phyloP scores from a whole-genome alignment of 805 yeast genomes.

The Kuraishia piskuri region DNA sequence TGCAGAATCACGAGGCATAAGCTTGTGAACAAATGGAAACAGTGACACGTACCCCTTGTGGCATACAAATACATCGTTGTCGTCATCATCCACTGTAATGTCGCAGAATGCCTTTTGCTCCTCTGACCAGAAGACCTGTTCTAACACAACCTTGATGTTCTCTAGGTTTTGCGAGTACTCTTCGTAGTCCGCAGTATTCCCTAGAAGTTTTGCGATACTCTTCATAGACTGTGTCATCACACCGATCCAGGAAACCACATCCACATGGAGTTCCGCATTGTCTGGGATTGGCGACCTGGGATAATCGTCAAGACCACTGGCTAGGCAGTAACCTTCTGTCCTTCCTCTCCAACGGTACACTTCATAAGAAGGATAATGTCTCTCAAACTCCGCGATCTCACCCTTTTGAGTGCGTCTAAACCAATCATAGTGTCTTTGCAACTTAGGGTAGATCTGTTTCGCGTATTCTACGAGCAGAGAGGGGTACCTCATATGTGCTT shows the following conservation, averaged over 20 bases:
- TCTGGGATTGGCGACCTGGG: conserved; percentile 82
- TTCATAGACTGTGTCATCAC: conserved; percentile 81
- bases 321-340: conserved; percentile 73
- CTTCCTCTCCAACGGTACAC: conserved; percentile 93
- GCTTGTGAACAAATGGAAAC: conserved; percentile 73
- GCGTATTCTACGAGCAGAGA: conserved; percentile 54
- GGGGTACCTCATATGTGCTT: conserved; percentile 47
- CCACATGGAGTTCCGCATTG: conserved; percentile 85
- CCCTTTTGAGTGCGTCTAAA: conserved; percentile 79
- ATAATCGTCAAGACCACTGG: conserved; percentile 93
- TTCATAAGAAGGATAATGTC: conserved; percentile 46
- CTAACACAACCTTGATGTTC: conserved; percentile 56
- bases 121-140: conserved; percentile 74
- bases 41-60: conserved; percentile 83
- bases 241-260: conserved; percentile 87
- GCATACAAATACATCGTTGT: conserved; percentile 61
- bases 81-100: conserved; percentile 64
- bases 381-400: conserved; percentile 58
- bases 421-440: conserved; percentile 76
- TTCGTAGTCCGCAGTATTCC: conserved; percentile 47
- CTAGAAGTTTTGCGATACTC: conserved; percentile 58
- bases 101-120: conserved; percentile 70
- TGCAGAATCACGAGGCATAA: conserved; percentile 41
- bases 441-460: conserved; percentile 60
- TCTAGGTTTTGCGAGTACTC: conserved; percentile 43